Conservation (phyloP, 495 filamentous ascomycete species). For the Xylaria intraflava region DNA sequence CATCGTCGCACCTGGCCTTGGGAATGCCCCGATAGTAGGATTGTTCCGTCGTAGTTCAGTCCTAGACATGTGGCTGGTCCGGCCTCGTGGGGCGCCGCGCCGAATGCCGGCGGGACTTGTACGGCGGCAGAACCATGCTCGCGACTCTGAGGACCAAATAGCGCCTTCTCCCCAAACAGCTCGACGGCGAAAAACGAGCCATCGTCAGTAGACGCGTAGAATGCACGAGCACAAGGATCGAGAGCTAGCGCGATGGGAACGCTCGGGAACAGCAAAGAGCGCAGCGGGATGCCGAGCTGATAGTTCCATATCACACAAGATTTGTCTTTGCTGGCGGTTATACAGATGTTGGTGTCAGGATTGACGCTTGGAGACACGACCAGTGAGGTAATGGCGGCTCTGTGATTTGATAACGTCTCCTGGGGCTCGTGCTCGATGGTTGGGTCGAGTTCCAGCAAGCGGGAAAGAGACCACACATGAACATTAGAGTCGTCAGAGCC, state of each 20-base stretch:
- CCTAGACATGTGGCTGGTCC: slow-evolving; percentile 57
- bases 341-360: slow-evolving; percentile 59
- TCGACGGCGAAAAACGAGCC: slow-evolving; percentile 76
- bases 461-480: slow-evolving; percentile 78
- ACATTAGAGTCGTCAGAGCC: slow-evolving; percentile 85
- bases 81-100: slow-evolving; percentile 50
- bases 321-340: slow-evolving; percentile 73
- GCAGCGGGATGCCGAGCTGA: slow-evolving; percentile 61
- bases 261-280: slow-evolving; percentile 72
- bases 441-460: slow-evolving; percentile 56
- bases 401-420: slow-evolving; percentile 69
- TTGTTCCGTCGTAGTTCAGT: slow-evolving; percentile 76
- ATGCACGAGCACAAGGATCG: slow-evolving; percentile 76
- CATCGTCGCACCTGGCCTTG: slow-evolving; percentile 72
- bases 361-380: slow-evolving; percentile 59
- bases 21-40: slow-evolving; percentile 71
- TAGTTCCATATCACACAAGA: slow-evolving; percentile 88
- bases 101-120: slow-evolving; percentile 57
- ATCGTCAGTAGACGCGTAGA: slow-evolving; percentile 78
- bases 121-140: slow-evolving; percentile 44
- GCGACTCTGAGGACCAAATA: slow-evolving; percentile 50
- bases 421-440: slow-evolving; percentile 49
- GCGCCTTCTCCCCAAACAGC: slow-evolving; percentile 54
- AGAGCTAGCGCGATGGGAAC: slow-evolving; percentile 64
- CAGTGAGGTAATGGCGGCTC: slow-evolving; percentile 68